Percentiles rank a stretch among this genome's conserved stretches.
Evolutionary conservation across 1,284 basidiomycete species (phyloP).

Genomic region (Wallemia hederae): DNA sequence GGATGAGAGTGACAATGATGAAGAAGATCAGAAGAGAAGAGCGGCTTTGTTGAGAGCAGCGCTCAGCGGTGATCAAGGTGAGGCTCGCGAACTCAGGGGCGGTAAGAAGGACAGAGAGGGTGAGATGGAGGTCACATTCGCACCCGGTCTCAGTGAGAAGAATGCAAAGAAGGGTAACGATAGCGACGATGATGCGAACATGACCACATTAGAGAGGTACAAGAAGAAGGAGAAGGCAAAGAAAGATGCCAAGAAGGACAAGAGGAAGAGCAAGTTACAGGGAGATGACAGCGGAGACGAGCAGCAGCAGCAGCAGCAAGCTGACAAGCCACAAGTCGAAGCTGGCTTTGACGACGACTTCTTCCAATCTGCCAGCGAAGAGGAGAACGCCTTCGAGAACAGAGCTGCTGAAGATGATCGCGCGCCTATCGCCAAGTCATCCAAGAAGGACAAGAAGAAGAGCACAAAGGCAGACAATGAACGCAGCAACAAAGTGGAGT

Average conservation of each 20-base stretch:
- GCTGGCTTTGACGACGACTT: slow-evolving; percentile 1
- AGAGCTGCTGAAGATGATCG: not conserved
- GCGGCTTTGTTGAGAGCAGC: slow-evolving; percentile 36
- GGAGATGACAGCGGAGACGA: slow-evolving; percentile 11
- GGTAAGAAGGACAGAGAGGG: slow-evolving; percentile 26
- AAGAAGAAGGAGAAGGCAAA: slow-evolving; percentile 65
- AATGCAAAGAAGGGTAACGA: slow-evolving; percentile 12
- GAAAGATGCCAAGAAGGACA: slow-evolving; percentile 31
- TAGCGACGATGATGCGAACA: slow-evolving; percentile 24
- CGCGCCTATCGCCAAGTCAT: not conserved
- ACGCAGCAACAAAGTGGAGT: not conserved
- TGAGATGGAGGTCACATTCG: slow-evolving; percentile 82
- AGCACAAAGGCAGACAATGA: not conserved
- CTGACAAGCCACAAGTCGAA: not conserved
- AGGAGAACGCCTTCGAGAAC: not conserved
- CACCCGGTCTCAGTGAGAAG: slow-evolving; percentile 34
- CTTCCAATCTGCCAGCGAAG: not conserved
- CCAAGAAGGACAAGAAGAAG: not conserved
- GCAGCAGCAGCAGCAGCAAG: not conserved
- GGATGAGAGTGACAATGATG: slow-evolving; percentile 5
- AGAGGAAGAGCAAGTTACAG: slow-evolving; percentile 10
- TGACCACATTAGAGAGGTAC: slow-evolving; percentile 53
- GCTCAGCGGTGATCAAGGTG: slow-evolving; percentile 29
- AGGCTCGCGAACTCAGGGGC: slow-evolving; percentile 23
- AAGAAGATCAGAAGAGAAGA: slow-evolving; percentile 20